A percentile compares a stretch with the other conserved stretches of the same genome.
These are phyloP conservation scores for Oldenlandia corymbosa DNA, from an alignment of 257 asterid genomes.

Conservation along the genomic window DNA sequence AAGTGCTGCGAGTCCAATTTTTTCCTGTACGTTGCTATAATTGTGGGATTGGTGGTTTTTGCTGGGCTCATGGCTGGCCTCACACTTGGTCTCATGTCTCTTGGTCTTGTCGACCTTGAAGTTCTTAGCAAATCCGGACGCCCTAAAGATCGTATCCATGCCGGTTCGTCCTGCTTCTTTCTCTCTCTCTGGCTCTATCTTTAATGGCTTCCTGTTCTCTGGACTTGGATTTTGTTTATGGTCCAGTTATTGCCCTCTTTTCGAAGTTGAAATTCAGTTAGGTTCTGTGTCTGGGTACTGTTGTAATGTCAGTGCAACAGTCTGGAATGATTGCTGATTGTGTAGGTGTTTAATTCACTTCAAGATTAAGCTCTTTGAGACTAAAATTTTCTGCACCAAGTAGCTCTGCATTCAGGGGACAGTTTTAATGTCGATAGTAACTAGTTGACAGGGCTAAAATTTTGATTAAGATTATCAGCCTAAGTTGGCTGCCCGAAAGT, in stretches of 20 bases:
- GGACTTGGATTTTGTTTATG: background rate
- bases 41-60: conserved; percentile 69
- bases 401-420: background rate
- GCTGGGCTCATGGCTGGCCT: conserved; percentile 99
- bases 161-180: conserved; percentile 42
- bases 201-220: background rate
- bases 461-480: background rate
- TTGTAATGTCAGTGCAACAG: background rate
- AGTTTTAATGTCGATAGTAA: background rate
- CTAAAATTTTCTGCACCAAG: too few species aligned
- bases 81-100: conserved; percentile 97
- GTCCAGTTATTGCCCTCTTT: background rate
- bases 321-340: background rate
- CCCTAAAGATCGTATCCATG: conserved; percentile 78
- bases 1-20: conserved; percentile 58
- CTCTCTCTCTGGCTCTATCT: conserved; percentile 6
- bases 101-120: conserved; percentile 98
- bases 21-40: conserved; percentile 35
- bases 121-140: conserved; percentile 97
- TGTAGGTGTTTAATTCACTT: background rate
- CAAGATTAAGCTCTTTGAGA: background rate
- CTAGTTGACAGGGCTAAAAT: background rate
- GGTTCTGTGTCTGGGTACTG: background rate
- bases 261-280: background rate
- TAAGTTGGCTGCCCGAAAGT: background rate